Conservation (phyloP, 345 rosid species). For the Psidium guajava region DNA sequence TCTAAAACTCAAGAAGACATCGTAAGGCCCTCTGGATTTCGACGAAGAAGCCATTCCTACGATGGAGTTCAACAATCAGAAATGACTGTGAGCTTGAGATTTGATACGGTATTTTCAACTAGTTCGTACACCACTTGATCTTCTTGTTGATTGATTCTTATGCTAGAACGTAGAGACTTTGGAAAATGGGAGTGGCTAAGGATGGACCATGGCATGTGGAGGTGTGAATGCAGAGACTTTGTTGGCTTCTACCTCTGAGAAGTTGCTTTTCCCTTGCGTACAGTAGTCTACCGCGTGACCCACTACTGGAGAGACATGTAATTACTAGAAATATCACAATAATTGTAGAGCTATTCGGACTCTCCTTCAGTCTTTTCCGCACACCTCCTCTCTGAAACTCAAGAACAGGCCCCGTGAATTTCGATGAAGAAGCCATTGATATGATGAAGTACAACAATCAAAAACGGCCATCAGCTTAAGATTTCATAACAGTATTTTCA, state of each 20-base stretch:
- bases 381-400: not conserved
- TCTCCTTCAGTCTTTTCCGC: no score
- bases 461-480: not conserved
- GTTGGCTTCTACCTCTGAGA: not conserved
- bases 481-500: no score
- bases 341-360: no score
- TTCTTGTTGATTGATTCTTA: not conserved
- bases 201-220: not conserved
- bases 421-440: not conserved
- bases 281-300: no score
- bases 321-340: no score
- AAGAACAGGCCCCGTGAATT: not conserved
- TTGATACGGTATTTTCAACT: not conserved
- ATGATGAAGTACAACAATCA: not conserved
- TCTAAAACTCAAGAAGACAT: not conserved
- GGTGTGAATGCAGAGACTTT: not conserved
- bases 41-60: not conserved
- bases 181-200: no score
- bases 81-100: not conserved
- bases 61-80: not conserved
- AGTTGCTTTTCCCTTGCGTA: no score
- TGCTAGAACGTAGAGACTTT: not conserved
- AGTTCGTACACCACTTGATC: not conserved
- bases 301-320: not conserved
- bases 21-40: accelerated